phyloP scores from a whole-genome alignment of 352 stramenopile genomes.

The Phytophthora kernoviae region DNA sequence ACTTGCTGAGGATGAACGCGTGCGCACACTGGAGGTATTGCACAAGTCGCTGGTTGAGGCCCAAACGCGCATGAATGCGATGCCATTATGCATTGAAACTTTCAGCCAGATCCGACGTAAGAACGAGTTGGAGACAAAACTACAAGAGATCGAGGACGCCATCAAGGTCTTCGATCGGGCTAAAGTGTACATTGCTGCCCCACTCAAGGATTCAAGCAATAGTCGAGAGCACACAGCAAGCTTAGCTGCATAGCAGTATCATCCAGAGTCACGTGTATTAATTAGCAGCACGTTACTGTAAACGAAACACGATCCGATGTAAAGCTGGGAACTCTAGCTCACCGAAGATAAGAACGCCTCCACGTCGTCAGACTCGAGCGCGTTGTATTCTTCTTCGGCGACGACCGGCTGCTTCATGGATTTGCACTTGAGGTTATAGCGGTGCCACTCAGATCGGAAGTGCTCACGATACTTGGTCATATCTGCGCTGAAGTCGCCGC shows the following conservation, averaged over 20 bases:
- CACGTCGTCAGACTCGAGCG: conserved; percentile 59
- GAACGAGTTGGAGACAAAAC: conserved; percentile 77
- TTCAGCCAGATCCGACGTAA: conserved; percentile 80
- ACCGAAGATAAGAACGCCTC: conserved; percentile 70
- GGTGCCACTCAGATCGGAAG: conserved; percentile 96
- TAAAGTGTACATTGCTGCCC: conserved; percentile 85
- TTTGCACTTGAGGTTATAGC: conserved; percentile 98
- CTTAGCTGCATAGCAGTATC: conserved; percentile 24
- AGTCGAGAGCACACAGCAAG: conserved; percentile 24
- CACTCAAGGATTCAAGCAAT: conserved; percentile 24
- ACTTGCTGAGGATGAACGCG: conserved; percentile 81
- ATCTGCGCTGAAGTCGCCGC: conserved; percentile 88
- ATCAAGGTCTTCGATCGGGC: conserved; percentile 87
- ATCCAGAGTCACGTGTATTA: conserved; percentile 20
- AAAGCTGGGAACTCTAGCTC: conserved; percentile 37
- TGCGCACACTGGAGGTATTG: conserved; percentile 72
- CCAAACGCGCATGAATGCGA: conserved; percentile 65
- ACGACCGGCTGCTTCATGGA: conserved; percentile 86
- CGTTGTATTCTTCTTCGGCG: conserved; percentile 63
- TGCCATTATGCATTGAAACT: conserved; percentile 89
- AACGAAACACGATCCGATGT: conserved; percentile 16
- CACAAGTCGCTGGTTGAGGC: conserved; percentile 62
- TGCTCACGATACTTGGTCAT: conserved; percentile 91
- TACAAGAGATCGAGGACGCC: conserved; percentile 90
- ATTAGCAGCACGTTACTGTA: conserved; percentile 18